phyloP scores from a whole-genome alignment of 2,329 filamentous ascomycete species.

The Epichloe coenophiala region DNA sequence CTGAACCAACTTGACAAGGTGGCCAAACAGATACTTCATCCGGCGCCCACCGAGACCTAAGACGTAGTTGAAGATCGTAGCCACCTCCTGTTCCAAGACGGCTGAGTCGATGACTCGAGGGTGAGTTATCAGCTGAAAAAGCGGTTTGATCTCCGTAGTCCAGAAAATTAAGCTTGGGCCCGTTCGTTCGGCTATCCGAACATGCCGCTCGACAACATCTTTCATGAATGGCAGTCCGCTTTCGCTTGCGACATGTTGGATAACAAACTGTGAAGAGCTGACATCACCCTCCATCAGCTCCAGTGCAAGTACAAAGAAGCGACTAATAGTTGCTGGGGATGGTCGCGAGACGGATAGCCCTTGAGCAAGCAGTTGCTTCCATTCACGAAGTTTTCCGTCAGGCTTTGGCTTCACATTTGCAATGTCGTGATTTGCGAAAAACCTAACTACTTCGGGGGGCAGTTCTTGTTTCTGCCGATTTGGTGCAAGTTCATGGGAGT shows the following conservation, averaged over 20 bases:
- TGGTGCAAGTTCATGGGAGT: conserved; percentile 1
- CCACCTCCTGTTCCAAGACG: conserved; percentile 24
- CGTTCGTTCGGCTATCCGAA: conserved; percentile 4
- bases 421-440: background rate
- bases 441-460: background rate
- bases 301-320: conserved; percentile 9
- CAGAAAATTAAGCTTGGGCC: conserved; percentile 11
- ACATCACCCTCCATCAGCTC: conserved; percentile 11
- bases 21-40: conserved; percentile 19
- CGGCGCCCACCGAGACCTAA: conserved; percentile 19
- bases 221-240: conserved; percentile 17
- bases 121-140: conserved; percentile 24
- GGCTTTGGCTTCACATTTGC: background rate
- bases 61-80: conserved; percentile 21
- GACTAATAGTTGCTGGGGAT: background rate
- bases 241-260: conserved; percentile 14
- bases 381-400: conserved; percentile 9
- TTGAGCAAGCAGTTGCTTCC: conserved; percentile 7
- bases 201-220: conserved; percentile 13
- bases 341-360: background rate
- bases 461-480: background rate
- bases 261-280: conserved; percentile 9
- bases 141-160: conserved; percentile 14
- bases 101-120: conserved; percentile 21
- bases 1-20: conserved; percentile 9